Base-by-base conservation (phyloP, 768 basidiomycete genomes). In the Ramaria sp. region DNA sequence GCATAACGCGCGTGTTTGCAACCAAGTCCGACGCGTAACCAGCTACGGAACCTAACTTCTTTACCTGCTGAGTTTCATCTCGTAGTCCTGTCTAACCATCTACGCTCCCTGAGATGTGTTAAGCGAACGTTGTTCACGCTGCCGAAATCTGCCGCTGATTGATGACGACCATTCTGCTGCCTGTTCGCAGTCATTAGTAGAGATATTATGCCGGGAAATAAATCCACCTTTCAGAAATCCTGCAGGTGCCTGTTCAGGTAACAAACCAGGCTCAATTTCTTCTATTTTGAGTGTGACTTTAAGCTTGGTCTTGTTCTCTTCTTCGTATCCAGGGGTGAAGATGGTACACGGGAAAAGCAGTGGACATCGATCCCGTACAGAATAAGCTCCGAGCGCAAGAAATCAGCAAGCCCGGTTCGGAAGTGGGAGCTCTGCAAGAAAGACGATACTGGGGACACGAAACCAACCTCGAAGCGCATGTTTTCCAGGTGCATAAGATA, bases 291-390 rank as follows among this genome's bases (percentile, higher is more conserved):
- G 75, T 7, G 81, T 82, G 59, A 95, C 77, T 27, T 73, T 74
- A 0, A 91, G 93, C 63, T 95, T 95, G 7, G 75, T 77, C 64
- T 76, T 78, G 67, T 88, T 83, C 66, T 94, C 92, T 57, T 80
- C 76, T 17, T 85, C 82, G 59, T 74, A 87, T 0, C 91, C 90
- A 0, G 89, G 84, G 0, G 81, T 82, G 61, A 73, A 78, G 73
- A 96, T 94, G 0, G 89, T 89, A 1, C 78, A 78, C 0, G 93
- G 91, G 70, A 90, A 84, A 82, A 91, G 45, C 89, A 80, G 61
- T 93, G 90, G 6, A 91, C 79, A 51, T 76, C 73, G 65, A 91
- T 87, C 51, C 77, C 79, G 66, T 94, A 91, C 7, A 93, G 73
- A 60, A 82, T 71, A 49, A 91, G 72, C 65, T 95, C 93, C 22